Conservation (phyloP, 306 rosid species). For the Cicer judaicum region DNA sequence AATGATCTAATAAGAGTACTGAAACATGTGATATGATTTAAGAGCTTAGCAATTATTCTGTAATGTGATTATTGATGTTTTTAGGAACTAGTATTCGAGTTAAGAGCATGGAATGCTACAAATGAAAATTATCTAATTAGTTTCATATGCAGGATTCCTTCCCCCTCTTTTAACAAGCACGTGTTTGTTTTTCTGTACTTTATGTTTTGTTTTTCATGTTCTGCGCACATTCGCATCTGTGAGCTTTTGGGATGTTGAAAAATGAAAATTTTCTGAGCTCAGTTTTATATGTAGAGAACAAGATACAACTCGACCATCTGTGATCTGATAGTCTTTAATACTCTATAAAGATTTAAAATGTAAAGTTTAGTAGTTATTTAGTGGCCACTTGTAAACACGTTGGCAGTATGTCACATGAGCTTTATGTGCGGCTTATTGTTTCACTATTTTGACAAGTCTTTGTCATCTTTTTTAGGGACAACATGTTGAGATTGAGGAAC, state of each 20-base stretch:
- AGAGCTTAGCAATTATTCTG: not conserved
- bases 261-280: not conserved
- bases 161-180: too few relatives aligned
- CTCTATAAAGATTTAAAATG: not conserved
- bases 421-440: slow-evolving; percentile 29
- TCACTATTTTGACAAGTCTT: slow-evolving; percentile 34
- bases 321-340: not conserved
- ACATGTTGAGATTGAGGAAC: slow-evolving; percentile 65
- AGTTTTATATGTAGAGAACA: slow-evolving; percentile 9
- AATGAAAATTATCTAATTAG: too few relatives aligned
- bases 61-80: slow-evolving; percentile 9
- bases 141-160: too few relatives aligned
- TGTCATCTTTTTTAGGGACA: slow-evolving; percentile 57
- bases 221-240: slow-evolving; percentile 25
- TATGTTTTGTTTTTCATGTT: not conserved
- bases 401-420: not conserved
- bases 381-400: not conserved
- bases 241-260: slow-evolving; percentile 5
- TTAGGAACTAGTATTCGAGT: not conserved
- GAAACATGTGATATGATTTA: not conserved
- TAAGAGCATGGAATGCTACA: not conserved
- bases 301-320: not conserved
- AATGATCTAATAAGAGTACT: slow-evolving; percentile 1
- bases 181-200: too few relatives aligned
- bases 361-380: not conserved